phyloP scores from a whole-genome alignment of 441 rosid genomes.

The Erodium texanum region DNA sequence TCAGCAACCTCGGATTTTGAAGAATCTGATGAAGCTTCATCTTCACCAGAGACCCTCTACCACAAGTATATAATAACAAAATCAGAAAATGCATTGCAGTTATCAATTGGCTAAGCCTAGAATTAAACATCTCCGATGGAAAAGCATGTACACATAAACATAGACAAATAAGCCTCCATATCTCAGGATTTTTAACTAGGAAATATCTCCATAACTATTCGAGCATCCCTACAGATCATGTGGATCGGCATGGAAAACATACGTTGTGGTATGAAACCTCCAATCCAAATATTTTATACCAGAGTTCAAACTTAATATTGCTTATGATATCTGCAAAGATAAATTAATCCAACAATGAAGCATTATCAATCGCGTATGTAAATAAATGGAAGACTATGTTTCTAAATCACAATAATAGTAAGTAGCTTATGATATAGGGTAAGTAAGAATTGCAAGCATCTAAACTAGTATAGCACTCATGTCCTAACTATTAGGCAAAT shows the following conservation, averaged over 20 bases:
- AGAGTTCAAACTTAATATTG: background rate
- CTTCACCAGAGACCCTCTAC: constrained; percentile 48
- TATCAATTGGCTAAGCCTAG: too few species aligned
- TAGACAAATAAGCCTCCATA: background rate
- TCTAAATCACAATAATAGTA: background rate
- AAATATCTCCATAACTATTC: background rate
- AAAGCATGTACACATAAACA: background rate
- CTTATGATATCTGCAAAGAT: background rate
- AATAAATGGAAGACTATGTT: background rate
- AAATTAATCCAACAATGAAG: background rate
- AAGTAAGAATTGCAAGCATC: background rate
- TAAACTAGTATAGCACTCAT: background rate
- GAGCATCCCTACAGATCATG: background rate
- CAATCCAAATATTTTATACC: background rate
- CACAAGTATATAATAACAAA: constrained; percentile 12
- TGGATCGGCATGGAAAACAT: background rate
- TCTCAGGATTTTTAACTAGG: background rate
- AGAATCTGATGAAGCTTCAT: constrained; percentile 41
- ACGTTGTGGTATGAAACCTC: background rate
- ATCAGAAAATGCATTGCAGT: constrained; percentile 17
- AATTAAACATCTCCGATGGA: too few species aligned
- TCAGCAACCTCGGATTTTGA: constrained; percentile 42
- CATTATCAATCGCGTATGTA: background rate
- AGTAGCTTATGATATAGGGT: background rate
- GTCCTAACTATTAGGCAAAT: background rate